These are phyloP conservation scores for Stereum hirsutum DNA, from an alignment of 1,284 basidiomycete genomes.

Conservation along the genomic window DNA sequence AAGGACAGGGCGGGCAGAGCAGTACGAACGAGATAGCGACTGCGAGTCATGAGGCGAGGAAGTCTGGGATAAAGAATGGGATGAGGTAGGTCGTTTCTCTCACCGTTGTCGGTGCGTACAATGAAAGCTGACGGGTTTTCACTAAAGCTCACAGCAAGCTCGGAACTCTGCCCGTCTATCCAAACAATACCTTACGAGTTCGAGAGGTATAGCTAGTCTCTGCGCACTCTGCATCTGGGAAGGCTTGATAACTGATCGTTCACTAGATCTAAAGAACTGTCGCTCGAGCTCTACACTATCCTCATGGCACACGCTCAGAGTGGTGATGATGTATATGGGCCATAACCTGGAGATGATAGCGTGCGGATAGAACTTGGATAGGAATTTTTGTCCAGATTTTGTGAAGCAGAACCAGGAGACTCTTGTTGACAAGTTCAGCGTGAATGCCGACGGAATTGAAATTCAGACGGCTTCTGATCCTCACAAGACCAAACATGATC, in stretches of 20 bases:
- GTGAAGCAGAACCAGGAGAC: no score
- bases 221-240: not conserved
- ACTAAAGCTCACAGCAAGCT: constrained; percentile 81
- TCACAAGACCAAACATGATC: no score
- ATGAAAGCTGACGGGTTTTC: not conserved
- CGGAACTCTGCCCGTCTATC: constrained; percentile 64
- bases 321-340: no score
- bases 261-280: constrained; percentile 71
- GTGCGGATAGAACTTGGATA: no score
- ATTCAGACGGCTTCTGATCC: no score
- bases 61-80: constrained; percentile 85
- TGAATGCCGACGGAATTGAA: no score
- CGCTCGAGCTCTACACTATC: constrained; percentile 86
- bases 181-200: constrained; percentile 90
- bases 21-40: constrained; percentile 95
- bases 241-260: not conserved
- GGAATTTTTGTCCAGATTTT: no score
- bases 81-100: constrained; percentile 62
- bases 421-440: no score
- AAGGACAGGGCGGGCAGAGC: constrained; percentile 48
- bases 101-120: not conserved
- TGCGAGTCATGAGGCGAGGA: constrained; percentile 88
- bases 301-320: constrained; percentile 80
- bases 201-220: constrained; percentile 42
- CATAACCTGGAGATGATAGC: no score